Conservation (phyloP, 2,329 filamentous ascomycete species). For the Harringtonia aguacate region DNA sequence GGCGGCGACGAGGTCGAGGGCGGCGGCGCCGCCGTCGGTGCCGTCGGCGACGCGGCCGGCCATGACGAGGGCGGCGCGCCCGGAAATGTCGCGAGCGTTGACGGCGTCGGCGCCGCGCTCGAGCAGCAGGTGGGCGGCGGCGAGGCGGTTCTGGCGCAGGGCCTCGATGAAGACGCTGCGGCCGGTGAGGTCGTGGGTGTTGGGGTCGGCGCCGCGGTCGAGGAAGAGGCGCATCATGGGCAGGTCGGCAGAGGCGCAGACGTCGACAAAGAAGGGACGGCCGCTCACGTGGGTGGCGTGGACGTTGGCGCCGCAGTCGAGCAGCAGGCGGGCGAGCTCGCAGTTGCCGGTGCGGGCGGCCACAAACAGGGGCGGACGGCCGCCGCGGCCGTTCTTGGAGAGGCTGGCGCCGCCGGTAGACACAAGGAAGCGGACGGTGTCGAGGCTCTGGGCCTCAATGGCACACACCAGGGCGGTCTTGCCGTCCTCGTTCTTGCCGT, state of each 20-base stretch:
- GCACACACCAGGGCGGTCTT: conserved; percentile 13
- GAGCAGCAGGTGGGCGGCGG: conserved; percentile 18
- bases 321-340: conserved; percentile 13
- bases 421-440: conserved; percentile 12
- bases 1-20: conserved; percentile 11
- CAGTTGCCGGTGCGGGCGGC: conserved; percentile 11
- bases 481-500: conserved; percentile 13
- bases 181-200: conserved; percentile 17
- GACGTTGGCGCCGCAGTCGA: conserved; percentile 21
- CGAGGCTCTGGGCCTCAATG: conserved; percentile 6
- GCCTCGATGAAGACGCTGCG: conserved; percentile 19
- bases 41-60: background rate
- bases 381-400: conserved; percentile 12
- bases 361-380: conserved; percentile 15
- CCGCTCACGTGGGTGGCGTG: conserved; percentile 18
- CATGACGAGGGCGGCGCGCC: conserved; percentile 17
- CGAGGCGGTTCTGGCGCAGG: conserved; percentile 17
- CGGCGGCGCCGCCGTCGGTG: too few species aligned
- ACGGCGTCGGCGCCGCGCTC: conserved; percentile 20
- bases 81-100: conserved; percentile 17
- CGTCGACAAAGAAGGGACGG: conserved; percentile 18
- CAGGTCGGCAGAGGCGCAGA: conserved; percentile 12
- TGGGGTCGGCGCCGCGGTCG: conserved; percentile 21
- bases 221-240: conserved; percentile 19
- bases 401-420: too few species aligned